phyloP scores from a whole-genome alignment of 805 yeast genomes.

The Metschnikowia arizonensis region DNA sequence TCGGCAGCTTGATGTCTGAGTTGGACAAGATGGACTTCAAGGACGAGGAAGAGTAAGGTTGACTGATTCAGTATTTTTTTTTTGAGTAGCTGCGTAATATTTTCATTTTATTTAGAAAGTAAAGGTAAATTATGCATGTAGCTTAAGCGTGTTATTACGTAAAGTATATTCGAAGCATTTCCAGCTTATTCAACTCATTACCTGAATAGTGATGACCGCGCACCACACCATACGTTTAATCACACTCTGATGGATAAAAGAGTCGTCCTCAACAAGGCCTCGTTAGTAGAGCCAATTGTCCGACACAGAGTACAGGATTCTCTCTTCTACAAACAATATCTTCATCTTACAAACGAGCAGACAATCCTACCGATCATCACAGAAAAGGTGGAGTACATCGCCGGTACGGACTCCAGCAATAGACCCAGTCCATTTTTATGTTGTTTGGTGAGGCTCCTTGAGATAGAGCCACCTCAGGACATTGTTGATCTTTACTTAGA shows the following conservation, averaged over 20 bases:
- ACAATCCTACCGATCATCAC: slow-evolving; percentile 34
- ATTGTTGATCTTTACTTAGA: slow-evolving; percentile 50
- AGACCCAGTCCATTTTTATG: slow-evolving; percentile 74
- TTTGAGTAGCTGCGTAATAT: neutral
- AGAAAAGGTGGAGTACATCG: slow-evolving; percentile 43
- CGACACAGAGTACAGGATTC: slow-evolving; percentile 42
- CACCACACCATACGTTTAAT: neutral
- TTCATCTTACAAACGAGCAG: slow-evolving; percentile 39
- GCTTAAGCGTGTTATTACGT: too few relatives aligned
- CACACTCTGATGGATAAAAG: slow-evolving; percentile 15
- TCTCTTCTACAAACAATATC: slow-evolving; percentile 39
- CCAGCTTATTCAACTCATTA: neutral
- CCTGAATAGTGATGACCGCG: neutral
- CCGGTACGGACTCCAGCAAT: slow-evolving; percentile 53
- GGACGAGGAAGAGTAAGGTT: slow-evolving; percentile 31
- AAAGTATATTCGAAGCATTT: too few relatives aligned
- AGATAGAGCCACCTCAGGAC: slow-evolving; percentile 63
- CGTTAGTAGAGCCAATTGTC: slow-evolving; percentile 39
- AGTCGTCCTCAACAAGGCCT: slow-evolving; percentile 26
- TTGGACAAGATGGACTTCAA: slow-evolving; percentile 33
- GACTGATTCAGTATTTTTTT: neutral
- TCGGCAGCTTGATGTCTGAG: slow-evolving; percentile 26
- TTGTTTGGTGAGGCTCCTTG: slow-evolving; percentile 69
- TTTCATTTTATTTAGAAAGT: neutral
- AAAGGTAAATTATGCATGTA: too few relatives aligned